Evolutionary conservation across 2,329 filamentous ascomycete genomes (phyloP), one percentile per base, ranked within the genome.

Genomic region (Colletotrichum nymphaeae): DNA sequence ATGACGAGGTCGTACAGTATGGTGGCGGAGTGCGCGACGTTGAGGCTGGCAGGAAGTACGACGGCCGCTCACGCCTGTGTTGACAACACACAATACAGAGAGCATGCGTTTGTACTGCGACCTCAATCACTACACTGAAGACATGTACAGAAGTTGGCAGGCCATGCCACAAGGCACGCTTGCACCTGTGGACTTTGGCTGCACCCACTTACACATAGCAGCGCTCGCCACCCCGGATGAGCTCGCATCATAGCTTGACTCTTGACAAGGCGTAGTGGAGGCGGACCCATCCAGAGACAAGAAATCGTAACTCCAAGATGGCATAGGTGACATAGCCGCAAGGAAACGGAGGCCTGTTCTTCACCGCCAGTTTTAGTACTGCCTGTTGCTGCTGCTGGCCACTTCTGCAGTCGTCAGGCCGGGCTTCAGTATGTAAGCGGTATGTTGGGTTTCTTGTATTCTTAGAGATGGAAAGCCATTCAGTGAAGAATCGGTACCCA

Each of bases 321-420:
- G 8, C 49, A 65, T 49, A 28, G 26, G 52, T 37, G 46, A 65
- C 63, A 42, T 42, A 57, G 69, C 42, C 42, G 66, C 49, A 64
- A 46, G 59, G 42, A 62, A 19, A 42, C 30, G 59, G 46, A 64
- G 24, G 53, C 42, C 24, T 22, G 14, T 42, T 70, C 60, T 60
- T 70, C 70, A 73, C 70, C 70, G 70, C 67, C 46, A 70, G 26
- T 73, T 65, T 56, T 37, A 14, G 8, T 19, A 56, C n/a, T 28
- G 37, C 59, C 46, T 60, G 55, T 60, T 42, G 37, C 37, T 42
- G 35, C 55, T 49, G 24, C n/a, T 28, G 24, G 9, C n/a, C 62
- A 58, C 37, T 32, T 19, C 66, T 46, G 60, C 65, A 26, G 63
- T 65, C 53, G 67, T 57, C 60, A 70, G 67, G 55, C 12, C 22